Conservation (phyloP, 1,284 basidiomycete species). For the Pyrrhoderma noxium region DNA sequence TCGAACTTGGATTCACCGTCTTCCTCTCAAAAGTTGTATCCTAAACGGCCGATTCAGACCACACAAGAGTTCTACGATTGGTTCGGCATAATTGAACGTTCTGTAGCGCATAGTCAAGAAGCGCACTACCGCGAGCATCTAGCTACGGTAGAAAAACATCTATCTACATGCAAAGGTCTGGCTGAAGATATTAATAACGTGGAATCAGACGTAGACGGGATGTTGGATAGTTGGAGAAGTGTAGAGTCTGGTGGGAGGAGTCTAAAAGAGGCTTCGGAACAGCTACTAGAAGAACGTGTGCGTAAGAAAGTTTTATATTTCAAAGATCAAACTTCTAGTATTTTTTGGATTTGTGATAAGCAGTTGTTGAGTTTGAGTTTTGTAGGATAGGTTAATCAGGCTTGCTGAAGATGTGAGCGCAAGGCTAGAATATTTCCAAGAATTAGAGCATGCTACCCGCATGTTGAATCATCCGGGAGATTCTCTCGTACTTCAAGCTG, state of each 20-base stretch:
- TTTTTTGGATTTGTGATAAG: not conserved
- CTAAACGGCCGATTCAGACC: slow-evolving; percentile 69
- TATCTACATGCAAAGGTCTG: slow-evolving; percentile 69
- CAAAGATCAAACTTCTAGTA: slow-evolving; percentile 4
- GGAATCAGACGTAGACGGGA: slow-evolving; percentile 65
- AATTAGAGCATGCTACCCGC: slow-evolving; percentile 81
- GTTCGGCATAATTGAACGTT: slow-evolving; percentile 80
- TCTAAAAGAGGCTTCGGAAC: slow-evolving; percentile 85
- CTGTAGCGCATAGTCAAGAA: slow-evolving; percentile 86
- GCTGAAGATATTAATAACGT: slow-evolving; percentile 64
- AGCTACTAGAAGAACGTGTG: slow-evolving; percentile 80
- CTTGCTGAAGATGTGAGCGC: slow-evolving; percentile 72
- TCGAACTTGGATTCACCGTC: slow-evolving; percentile 22
- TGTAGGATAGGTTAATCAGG: slow-evolving; percentile 65
- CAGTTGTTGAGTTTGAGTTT: slow-evolving; percentile 1
- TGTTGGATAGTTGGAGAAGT: slow-evolving; percentile 75
- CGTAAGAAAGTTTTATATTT: slow-evolving; percentile 20
- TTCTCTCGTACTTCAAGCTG: slow-evolving; percentile 78
- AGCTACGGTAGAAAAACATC: slow-evolving; percentile 61
- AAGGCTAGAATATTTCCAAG: slow-evolving; percentile 84
- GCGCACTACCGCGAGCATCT: slow-evolving; percentile 82
- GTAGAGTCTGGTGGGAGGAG: slow-evolving; percentile 86
- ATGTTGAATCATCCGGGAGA: slow-evolving; percentile 91
- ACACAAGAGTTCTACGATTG: slow-evolving; percentile 94
- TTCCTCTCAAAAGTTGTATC: slow-evolving; percentile 50